These are phyloP conservation scores for Xylaria acuta DNA, from an alignment of 495 filamentous ascomycete species.

Conservation along the genomic window DNA sequence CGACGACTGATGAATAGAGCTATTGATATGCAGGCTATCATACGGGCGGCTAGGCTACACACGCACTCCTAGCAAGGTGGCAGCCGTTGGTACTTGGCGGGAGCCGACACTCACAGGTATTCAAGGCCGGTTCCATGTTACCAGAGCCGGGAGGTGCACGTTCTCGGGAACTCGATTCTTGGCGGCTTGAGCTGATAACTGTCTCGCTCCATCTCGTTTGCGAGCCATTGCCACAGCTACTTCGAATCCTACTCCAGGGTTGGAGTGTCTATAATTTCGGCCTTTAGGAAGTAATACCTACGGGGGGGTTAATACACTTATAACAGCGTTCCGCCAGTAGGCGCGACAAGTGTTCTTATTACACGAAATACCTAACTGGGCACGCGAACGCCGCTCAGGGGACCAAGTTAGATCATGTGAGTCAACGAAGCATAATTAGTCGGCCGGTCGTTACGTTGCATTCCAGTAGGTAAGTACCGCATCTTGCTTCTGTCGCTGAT, in stretches of 20 bases:
- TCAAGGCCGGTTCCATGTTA: background rate
- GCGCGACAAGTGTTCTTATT: background rate
- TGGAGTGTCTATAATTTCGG: background rate
- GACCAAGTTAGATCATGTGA: constrained; percentile 1
- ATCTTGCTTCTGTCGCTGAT: constrained; percentile 19
- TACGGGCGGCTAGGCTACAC: background rate
- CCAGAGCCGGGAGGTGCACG: background rate
- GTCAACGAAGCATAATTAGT: background rate
- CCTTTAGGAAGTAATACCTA: background rate
- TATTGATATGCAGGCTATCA: background rate
- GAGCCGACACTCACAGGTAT: background rate
- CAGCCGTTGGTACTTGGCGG: background rate
- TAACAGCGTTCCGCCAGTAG: constrained; percentile 6
- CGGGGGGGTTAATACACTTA: constrained; percentile 2
- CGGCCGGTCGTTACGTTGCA: constrained; percentile 1
- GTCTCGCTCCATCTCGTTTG: background rate
- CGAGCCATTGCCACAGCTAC: background rate
- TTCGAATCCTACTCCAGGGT: background rate
- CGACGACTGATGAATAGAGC: background rate
- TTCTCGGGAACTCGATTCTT: background rate
- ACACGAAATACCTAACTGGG: background rate
- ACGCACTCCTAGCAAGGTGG: background rate
- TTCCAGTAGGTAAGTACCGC: background rate
- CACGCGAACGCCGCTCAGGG: background rate
- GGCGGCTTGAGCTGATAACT: background rate